Evolutionary conservation across 805 yeast species (phyloP), one percentile per base, ranked within the genome.

Genomic region (Nakazawaea molendinolei): DNA sequence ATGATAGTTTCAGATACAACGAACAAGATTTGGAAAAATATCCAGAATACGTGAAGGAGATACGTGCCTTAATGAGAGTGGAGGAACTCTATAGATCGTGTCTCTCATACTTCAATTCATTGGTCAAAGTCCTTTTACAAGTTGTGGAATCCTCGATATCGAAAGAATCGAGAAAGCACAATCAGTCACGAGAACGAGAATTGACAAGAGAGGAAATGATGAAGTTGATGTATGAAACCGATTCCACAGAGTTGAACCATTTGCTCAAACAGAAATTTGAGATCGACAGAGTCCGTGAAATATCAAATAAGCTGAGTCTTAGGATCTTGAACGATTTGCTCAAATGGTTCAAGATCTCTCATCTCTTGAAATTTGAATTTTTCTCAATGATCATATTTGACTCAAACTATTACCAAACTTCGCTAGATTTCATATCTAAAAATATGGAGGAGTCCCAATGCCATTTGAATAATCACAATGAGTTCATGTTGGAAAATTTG

Each of bases 341-440:
- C 23, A 71, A 70, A 47, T 89, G 97, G 96, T 80, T 85, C 53
- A 84, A 83, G 51, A 54, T 69, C 8, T 80, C 76, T 30, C 96
- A 92, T 53, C 61, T 86, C 2, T 54, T 89, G 44, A 89, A 90
- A 53, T 79, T 70, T 53, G 94, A 86, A 52, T 84, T 79, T 47
- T 60, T 90, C 10, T 56, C 81, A 5, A 71, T 84, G 0, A 52
- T 89, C 28, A 55, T 92, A 18, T 83, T 80, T 54, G 97, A 92
- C 53, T 72, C 80, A 20, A 76, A 78, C 40, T 81, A 59, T 41
- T 68, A 69, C 34, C 42, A 60, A 23, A 45, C 57, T 7, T 52
- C 65, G 8, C 61, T 64, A 47, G 53, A 55, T 33, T 49, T 52
- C 31, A 38, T 60, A 20, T 50, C 50, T 18, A 47, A 55, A 27